Base-by-base conservation (phyloP, 2,329 filamentous ascomycete species). In the Pseudogymnoascus sp. region DNA sequence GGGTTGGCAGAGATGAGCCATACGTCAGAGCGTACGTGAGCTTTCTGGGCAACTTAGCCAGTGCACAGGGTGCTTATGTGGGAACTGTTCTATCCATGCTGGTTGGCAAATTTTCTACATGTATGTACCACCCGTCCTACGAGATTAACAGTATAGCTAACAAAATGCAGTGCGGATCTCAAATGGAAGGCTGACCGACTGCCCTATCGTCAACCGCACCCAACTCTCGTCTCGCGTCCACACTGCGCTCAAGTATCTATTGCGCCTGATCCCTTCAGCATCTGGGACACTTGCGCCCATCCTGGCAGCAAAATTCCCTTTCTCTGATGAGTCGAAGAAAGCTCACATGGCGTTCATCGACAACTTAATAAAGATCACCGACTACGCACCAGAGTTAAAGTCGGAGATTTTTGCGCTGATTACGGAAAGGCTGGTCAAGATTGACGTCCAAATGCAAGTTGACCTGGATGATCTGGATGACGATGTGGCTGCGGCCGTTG, bases 381-480 rank as follows among this genome's bases (percentile, higher is more conserved):
- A 86, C 59, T 96, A 96, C 72, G 85, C 89, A 1, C 87, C 91
- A 0, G 87, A 90, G 64, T 78, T 97, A 37, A 87, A 88, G 65
- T 85, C 88, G 6, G 90, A 96, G 65, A 86, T 97, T 24, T 82
- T 96, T 67, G 87, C 91, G 63, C 78, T 96, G 11, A 88, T 97
- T 59, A 88, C 92, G 44, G 89, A 93, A 69, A 87, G 90, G 66
- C 81, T 97, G 6, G 91, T 97, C 71, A 95, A 95, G 76, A 90
- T 97, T 64, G 95, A 99, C 73, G 91, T 96, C 1, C 90, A 97
- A 73, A 95, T 97, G 75, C 93, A 97, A 75, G 84, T 93, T 60
- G 93, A 97, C 71, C 79, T 97, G 70, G 92, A 97, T 66, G 93
- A 97, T 69, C 79, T 96, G 65, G 93, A 97, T 66, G 93, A 97